These are phyloP conservation scores for Geopyxis carbonaria DNA, from an alignment of 495 filamentous ascomycete genomes.

Conservation along the genomic window DNA sequence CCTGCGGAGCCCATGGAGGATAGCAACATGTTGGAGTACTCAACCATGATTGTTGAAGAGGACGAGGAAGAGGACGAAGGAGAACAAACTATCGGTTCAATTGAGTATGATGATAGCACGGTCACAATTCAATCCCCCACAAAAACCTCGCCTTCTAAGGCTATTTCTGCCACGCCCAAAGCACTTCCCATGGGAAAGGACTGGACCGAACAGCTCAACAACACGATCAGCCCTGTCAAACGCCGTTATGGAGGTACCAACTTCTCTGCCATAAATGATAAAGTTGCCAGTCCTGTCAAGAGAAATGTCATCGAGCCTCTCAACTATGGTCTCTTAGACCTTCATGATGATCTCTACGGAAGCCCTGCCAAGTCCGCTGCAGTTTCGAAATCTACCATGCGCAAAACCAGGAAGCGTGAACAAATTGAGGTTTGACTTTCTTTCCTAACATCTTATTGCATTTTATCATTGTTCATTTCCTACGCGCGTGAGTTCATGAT, in stretches of 20 bases:
- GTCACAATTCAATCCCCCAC: background rate
- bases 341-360: conserved; percentile 24
- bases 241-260: conserved; percentile 22
- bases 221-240: conserved; percentile 63
- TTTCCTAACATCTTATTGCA: conserved; percentile 20
- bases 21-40: conserved; percentile 38
- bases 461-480: conserved; percentile 24
- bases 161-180: conserved; percentile 18
- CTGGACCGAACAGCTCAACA: conserved; percentile 83
- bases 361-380: conserved; percentile 15
- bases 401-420: conserved; percentile 39
- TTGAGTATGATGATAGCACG: too few species aligned
- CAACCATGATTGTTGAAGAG: conserved; percentile 33
- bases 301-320: conserved; percentile 16
- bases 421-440: conserved; percentile 56
- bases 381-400: conserved; percentile 29
- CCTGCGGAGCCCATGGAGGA: conserved; percentile 46
- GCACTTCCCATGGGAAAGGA: conserved; percentile 38
- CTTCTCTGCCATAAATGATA: conserved; percentile 14
- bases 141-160: background rate
- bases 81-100: too few species aligned
- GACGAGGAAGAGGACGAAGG: conserved; percentile 47
- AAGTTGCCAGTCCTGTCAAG: conserved; percentile 15
- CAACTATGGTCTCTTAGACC: conserved; percentile 23
- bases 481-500: conserved; percentile 9